Base-by-base conservation (phyloP, 352 stramenopile species). In the Phytophthora colocasiae region DNA sequence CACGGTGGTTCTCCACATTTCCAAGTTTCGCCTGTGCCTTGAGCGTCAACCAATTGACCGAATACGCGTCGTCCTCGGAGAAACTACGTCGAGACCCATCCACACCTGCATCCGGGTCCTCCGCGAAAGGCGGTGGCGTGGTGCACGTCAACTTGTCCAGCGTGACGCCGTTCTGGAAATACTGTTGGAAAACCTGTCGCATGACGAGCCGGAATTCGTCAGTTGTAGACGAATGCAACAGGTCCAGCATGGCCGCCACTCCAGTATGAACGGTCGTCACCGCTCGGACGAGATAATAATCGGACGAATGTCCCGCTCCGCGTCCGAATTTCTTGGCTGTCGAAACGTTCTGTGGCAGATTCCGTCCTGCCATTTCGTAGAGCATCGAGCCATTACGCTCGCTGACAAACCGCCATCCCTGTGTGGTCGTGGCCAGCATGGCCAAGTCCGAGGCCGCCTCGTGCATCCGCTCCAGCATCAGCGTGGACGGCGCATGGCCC, bases 221-320 rank as follows among this genome's bases (percentile, higher is more conserved):
- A 7, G 69, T 87, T 2, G 73, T 80, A 3, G 62, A 70, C 38
- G 81, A 73, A 47, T 76, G 58, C 31, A 92, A 63, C 45, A 86
- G 52, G 43, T 78, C 66, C 14, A 92, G 66, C 70, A 89, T 63
- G 4, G 66, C 48, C 14, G 72, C 72, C 24, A 90, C 78, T 31
- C 71, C 74, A 5, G 69, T 69, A 48, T 83, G 63, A 4, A 90
- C 69, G 1, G 81, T 90, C 2, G 81, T 89, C 19, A 89, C 81
- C 17, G 69, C 81, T 32, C 84, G 75, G 26, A 90, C 78, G n/a
- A 90, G 41, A 56, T 90, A 89, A 52, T 85, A 92, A 51, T 90
- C 83, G 39, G 78, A 76, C 39, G 79, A 73, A 36, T 85, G 69
- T 19, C 77, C 75, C 40, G 79, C 77, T 8, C 75, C 75, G 40